Base-by-base conservation (phyloP, 768 basidiomycete genomes). In the Pholiota conissans region DNA sequence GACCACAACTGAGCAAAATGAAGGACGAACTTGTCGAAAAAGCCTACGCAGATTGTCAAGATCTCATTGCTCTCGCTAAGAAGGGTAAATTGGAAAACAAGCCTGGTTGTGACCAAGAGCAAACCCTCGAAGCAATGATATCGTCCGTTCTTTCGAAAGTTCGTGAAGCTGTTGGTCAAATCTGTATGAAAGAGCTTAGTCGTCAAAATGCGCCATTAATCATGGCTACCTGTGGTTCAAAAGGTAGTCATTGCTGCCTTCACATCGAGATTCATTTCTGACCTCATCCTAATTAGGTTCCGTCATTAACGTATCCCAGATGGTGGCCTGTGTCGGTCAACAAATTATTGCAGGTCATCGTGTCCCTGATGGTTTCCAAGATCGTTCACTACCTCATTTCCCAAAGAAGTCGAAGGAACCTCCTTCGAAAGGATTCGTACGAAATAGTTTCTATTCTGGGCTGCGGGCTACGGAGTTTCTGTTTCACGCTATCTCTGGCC, bases 301-400 rank as follows among this genome's bases (percentile, higher is more conserved):
- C 67, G 92, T 94, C 61, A 96, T 99, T 75, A 99, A 99, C 73
- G 97, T 99, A 55, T 96, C 94, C 22, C 97, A 99, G 76, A 99
- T 99, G 97, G 96, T 98, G 52, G 97, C 96, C 68, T 98, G 96
- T 84, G 97, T 99, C 64, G 97, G 97, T 5, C 97, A 99, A 69
- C 97, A 99, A 70, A 98, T 98, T 72, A 98, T 99, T 61, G 86
- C 94, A 18, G 97, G 97, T 6, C 90, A 93, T 75, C 97, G 97
- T 84, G 95, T 99, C 5, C 95, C 95, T 0, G 90, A 98, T 79
- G 97, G 96, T 28, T 99, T 99, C 78, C 96, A 98, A 74, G 97
- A 99, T 73, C 90, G 97, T 32, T 96, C 97, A 1, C 80, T 99
- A n/a, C 97, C 97, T 0, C 97, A 99, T 72, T 99, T 98, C 73